Conservation (phyloP, 2,329 filamentous ascomycete genomes). For the Paracoccidioides brasiliensis region DNA sequence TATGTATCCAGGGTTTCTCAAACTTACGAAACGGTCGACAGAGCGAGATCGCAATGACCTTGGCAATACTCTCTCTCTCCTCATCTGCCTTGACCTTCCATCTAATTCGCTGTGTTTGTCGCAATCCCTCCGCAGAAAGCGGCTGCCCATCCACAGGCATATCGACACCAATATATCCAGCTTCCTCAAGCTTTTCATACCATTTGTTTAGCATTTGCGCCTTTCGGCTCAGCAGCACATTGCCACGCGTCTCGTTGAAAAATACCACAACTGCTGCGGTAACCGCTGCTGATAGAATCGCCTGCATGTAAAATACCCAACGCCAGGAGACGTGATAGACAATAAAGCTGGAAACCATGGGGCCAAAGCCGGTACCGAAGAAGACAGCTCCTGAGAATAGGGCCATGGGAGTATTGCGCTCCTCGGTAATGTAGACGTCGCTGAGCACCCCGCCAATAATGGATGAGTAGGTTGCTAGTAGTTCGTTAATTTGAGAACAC, state of each 20-base stretch:
- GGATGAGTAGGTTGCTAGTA: slow-evolving; percentile 54
- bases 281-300: slow-evolving; percentile 53
- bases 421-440: slow-evolving; percentile 66
- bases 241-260: slow-evolving; percentile 72
- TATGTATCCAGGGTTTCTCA: not conserved
- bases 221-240: slow-evolving; percentile 64
- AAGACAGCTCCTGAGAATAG: slow-evolving; percentile 70
- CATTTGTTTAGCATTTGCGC: slow-evolving; percentile 62
- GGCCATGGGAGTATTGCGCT: slow-evolving; percentile 81
- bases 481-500: not conserved
- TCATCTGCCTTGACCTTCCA: slow-evolving; percentile 75
- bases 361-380: slow-evolving; percentile 66
- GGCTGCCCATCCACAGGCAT: slow-evolving; percentile 22
- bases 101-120: slow-evolving; percentile 44
- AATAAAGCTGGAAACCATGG: slow-evolving; percentile 58
- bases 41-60: slow-evolving; percentile 61
- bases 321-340: slow-evolving; percentile 57
- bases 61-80: slow-evolving; percentile 52
- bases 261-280: slow-evolving; percentile 52
- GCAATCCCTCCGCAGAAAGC: slow-evolving; percentile 13
- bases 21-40: slow-evolving; percentile 57
- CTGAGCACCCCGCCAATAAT: slow-evolving; percentile 88
- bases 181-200: slow-evolving; percentile 59
- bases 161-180: slow-evolving; percentile 46
- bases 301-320: slow-evolving; percentile 83